Evolutionary conservation across 2,329 filamentous ascomycete genomes (phyloP).

Genomic region (Cercospora beticola): DNA sequence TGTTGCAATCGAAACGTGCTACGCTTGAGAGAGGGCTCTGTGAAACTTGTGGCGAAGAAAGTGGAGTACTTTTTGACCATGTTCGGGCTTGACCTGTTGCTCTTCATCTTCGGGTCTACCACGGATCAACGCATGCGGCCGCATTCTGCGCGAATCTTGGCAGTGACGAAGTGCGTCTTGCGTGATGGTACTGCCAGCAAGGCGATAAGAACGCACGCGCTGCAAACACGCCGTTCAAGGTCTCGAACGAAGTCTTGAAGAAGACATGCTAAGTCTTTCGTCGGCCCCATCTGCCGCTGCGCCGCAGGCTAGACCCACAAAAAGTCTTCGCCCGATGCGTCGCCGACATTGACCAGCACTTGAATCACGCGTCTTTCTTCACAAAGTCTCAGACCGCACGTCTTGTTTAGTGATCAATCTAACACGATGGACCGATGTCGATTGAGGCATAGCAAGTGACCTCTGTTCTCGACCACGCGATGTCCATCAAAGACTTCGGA

Average conservation of each 20-base stretch:
- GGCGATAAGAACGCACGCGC: neutral
- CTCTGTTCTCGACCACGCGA: neutral
- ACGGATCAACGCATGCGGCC: neutral
- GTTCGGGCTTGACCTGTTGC: neutral
- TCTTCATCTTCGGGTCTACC: slow-evolving; percentile 4
- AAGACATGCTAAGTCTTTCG: neutral
- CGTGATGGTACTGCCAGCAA: neutral
- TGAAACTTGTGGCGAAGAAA: neutral
- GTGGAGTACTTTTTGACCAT: neutral
- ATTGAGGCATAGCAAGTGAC: neutral
- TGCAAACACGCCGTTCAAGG: neutral
- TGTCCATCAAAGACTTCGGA: neutral
- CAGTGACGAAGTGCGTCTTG: neutral
- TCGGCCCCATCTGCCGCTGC: neutral
- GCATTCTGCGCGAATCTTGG: neutral
- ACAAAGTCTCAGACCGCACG: neutral
- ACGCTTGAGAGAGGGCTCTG: neutral
- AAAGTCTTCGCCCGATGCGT: neutral
- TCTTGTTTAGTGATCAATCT: neutral
- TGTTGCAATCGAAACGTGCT: neutral
- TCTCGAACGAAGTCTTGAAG: neutral
- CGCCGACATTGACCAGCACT: neutral
- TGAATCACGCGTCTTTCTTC: neutral
- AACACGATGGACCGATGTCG: neutral
- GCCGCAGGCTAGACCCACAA: neutral